These are phyloP conservation scores for Xylaria arbuscula DNA, from an alignment of 2,329 filamentous ascomycete species.

Conservation along the genomic window DNA sequence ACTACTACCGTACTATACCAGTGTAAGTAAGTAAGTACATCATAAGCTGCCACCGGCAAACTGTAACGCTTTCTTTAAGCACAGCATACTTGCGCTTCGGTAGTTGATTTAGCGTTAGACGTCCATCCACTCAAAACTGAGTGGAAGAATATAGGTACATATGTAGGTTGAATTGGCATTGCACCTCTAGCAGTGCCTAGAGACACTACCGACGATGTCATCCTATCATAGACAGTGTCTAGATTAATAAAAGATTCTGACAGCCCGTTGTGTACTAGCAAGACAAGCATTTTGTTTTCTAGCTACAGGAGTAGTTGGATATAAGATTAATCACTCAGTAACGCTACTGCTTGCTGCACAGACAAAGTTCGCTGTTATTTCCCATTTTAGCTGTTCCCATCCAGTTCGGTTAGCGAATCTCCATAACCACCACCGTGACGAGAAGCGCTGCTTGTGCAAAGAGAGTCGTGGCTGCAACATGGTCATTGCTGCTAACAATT, in stretches of 20 bases:
- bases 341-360: conserved; percentile 1
- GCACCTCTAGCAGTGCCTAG: not conserved
- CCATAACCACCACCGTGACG: not conserved
- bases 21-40: not conserved
- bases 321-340: not conserved
- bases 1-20: not conserved
- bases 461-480: not conserved
- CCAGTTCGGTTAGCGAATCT: not conserved
- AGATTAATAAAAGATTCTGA: not conserved
- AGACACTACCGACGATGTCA: not conserved
- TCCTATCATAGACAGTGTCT: not conserved
- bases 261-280: not conserved
- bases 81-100: conserved; percentile 26
- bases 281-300: not conserved
- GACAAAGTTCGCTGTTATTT: conserved; percentile 29
- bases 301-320: not conserved
- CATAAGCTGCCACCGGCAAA: conserved; percentile 29
- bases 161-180: conserved; percentile 16
- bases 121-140: conserved; percentile 4
- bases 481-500: conserved; percentile 16
- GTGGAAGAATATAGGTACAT: not conserved
- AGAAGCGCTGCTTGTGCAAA: not conserved
- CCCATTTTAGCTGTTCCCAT: conserved; percentile 19
- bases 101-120: conserved; percentile 33
- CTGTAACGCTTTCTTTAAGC: conserved; percentile 26